Percentiles rank a stretch among this genome's conserved stretches.
These are phyloP conservation scores for Monosporozyma siamensis DNA, from an alignment of 805 yeast species.

Conservation along the genomic window DNA sequence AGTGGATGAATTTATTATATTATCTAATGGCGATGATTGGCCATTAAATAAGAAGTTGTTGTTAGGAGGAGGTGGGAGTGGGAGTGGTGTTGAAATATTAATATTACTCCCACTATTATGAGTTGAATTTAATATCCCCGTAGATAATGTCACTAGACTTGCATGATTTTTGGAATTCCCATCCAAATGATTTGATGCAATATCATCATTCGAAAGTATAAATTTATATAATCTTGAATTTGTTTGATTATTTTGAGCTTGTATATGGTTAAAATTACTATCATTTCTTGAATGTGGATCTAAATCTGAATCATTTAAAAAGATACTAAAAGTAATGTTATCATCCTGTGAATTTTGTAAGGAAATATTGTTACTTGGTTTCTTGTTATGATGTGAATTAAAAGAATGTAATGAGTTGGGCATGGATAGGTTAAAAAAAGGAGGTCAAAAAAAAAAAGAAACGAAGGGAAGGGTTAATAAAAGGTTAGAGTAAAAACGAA, in stretches of 20 bases:
- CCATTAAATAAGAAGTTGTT: background rate
- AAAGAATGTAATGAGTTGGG: constrained; percentile 1
- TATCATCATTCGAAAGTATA: background rate
- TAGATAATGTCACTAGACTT: constrained; percentile 10
- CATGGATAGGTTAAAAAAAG: background rate
- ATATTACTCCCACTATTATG: background rate
- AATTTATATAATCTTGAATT: constrained; percentile 1
- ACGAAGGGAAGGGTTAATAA: background rate
- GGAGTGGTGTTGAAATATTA: too few species aligned
- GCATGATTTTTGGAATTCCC: constrained; percentile 1
- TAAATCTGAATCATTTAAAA: constrained; percentile 1
- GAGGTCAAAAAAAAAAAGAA: background rate
- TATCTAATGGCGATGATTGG: background rate
- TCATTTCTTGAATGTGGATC: background rate
- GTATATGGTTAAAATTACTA: background rate
- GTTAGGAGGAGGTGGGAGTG: too few species aligned
- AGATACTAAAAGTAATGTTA: background rate
- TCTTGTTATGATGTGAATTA: background rate
- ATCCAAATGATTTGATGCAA: background rate
- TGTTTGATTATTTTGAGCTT: background rate
- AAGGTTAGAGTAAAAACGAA: background rate
- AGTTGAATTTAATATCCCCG: constrained; percentile 6
- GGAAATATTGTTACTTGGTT: background rate
- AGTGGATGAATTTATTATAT: background rate
- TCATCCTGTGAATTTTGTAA: background rate